Base-by-base conservation (phyloP, 495 filamentous ascomycete species). In the Xeromyces bisporus region DNA sequence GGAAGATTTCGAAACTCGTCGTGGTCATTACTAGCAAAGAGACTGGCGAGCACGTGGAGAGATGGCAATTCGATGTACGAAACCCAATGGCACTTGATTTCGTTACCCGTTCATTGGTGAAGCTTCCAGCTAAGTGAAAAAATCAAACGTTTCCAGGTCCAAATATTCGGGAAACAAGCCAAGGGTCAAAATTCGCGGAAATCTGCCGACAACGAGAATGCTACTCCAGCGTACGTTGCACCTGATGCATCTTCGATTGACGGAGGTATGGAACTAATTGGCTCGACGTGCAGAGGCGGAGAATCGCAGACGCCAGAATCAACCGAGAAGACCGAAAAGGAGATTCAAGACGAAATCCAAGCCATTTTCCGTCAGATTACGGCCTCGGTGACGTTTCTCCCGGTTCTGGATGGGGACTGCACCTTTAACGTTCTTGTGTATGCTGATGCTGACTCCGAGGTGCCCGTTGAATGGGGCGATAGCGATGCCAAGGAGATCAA, bases 361-460 rank as follows among this genome's bases (percentile, higher is more conserved):
- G 75, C 82, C 9, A 80, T 97, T 28, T 97, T 96, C 60, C 77
- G 89, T 7, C 89, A 97, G 52, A 93, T 97, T 51, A 97, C 89
- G 0, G 89, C 91, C 3, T 93, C 84, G 0, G 89, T 97, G 11
- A 94, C 89, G 2, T 96, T 97, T 51, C 67, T 97, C 3, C 89
- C 89, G 0, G 83, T 93, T 56, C 69, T 97, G 2, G 75, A 79
- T 26, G 83, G 84, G 17, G 75, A 87, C 43, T 97, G 87, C 67
- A 94, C 91, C 8, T 97, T 97, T 66, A 97, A 97, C 50, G 87
- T 97, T 13, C 66, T 97, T 15, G 89, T 97, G 3, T 97, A 97
- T 48, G 91, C 89, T 23, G 89, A 96, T 47, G 89, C 84, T 6
- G 84, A 93, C 53, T 87, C 80, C 14, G 89, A 97, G 15, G 89